Percentiles rank a stretch among this genome's conserved stretches.
phyloP scores from a whole-genome alignment of 768 basidiomycete genomes.

The Pluteus cervinus region DNA sequence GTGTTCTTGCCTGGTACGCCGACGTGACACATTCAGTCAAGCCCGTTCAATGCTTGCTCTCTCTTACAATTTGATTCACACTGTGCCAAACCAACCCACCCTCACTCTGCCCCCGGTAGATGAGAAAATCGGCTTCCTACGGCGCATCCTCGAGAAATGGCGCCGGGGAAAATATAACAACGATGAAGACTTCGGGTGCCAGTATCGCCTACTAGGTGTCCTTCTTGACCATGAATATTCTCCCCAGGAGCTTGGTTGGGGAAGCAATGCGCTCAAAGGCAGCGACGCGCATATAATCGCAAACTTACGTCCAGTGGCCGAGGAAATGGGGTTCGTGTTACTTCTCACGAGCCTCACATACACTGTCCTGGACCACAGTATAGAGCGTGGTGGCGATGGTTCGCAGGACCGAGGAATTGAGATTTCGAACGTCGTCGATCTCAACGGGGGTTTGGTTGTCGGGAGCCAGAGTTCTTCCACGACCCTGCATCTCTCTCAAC shows the following conservation, averaged over 20 bases:
- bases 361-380: too few relatives aligned
- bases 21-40: slow-evolving; percentile 47
- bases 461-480: too few relatives aligned
- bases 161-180: slow-evolving; percentile 14
- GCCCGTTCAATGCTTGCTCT: slow-evolving; percentile 40
- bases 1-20: slow-evolving; percentile 45
- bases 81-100: slow-evolving; percentile 19
- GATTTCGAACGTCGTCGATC: too few relatives aligned
- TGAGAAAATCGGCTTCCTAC: slow-evolving; percentile 15
- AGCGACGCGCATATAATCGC: slow-evolving; percentile 28
- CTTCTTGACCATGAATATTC: slow-evolving; percentile 24
- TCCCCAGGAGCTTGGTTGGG: slow-evolving; percentile 13
- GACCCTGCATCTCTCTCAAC: slow-evolving; percentile 14
- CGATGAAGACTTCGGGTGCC: slow-evolving; percentile 15
- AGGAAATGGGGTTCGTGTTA: slow-evolving; percentile 27
- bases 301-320: slow-evolving; percentile 23
- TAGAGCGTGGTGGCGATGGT: slow-evolving; percentile 14
- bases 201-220: slow-evolving; percentile 9
- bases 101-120: slow-evolving; percentile 22
- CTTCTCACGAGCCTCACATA: slow-evolving; percentile 30
- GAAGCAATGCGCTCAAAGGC: slow-evolving; percentile 28
- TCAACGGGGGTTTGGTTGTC: too few relatives aligned
- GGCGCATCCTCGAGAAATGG: slow-evolving; percentile 33
- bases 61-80: slow-evolving; percentile 43
- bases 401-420: background rate